A percentile compares a stretch with the other conserved stretches of the same genome.
These are phyloP conservation scores for Isoetes taiwanensis DNA, from an alignment of 75 land plant genomes.

Conservation along the genomic window DNA sequence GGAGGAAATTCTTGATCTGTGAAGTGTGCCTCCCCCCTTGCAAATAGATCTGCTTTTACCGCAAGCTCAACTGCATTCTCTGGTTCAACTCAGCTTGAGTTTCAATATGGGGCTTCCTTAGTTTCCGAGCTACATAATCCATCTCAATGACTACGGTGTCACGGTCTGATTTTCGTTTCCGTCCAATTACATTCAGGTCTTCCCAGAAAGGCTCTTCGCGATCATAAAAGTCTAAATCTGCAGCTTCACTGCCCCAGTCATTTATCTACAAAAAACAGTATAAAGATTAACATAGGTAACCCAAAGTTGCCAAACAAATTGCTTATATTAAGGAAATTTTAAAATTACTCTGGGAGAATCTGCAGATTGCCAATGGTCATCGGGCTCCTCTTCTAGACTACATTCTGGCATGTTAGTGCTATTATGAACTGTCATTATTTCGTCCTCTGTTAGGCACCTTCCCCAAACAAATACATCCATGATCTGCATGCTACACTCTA, in stretches of 20 bases:
- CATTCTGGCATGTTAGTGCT: constrained; percentile 37
- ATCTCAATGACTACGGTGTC: constrained; percentile 60
- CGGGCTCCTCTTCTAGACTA: constrained; percentile 39
- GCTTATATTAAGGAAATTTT: too few species aligned
- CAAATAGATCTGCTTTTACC: constrained; percentile 82
- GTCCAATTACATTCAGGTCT: constrained; percentile 75
- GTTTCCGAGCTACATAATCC: constrained; percentile 66
- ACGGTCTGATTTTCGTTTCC: constrained; percentile 59
- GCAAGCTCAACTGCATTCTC: constrained; percentile 91
- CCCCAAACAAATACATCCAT: constrained; percentile 99
- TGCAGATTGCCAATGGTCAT: constrained; percentile 75
- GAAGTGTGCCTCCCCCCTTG: constrained; percentile 80
- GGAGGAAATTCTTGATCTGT: constrained; percentile 99
- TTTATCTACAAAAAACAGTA: constrained; percentile 35
- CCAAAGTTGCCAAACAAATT: too few species aligned
- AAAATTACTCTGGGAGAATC: constrained; percentile 95
- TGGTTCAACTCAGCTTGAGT: constrained; percentile 77
- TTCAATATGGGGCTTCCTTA: constrained; percentile 74
- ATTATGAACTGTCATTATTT: constrained; percentile 55
- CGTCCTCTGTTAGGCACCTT: constrained; percentile 88
- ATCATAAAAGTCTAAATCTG: constrained; percentile 71
- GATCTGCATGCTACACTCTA: constrained; percentile 86
- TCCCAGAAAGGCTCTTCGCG: constrained; percentile 96
- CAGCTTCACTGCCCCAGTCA: constrained; percentile 90
- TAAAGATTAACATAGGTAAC: background rate